These are phyloP conservation scores for Coniochaeta pulveracea DNA, from an alignment of 2,329 filamentous ascomycete species.

Conservation along the genomic window DNA sequence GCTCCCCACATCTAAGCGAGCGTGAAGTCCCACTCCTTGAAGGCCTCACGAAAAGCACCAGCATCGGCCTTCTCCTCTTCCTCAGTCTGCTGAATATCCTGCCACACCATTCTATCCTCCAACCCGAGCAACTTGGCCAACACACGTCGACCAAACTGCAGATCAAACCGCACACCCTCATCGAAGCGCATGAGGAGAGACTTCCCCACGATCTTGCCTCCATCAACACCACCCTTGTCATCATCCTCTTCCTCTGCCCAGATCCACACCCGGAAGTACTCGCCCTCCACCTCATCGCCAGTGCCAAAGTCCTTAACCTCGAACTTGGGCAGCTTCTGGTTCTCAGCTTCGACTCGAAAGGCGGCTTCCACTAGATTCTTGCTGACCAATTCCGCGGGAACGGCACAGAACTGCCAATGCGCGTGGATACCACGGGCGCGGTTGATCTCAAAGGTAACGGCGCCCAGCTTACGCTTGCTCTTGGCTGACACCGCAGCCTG, in stretches of 20 bases:
- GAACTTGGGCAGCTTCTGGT: conserved; percentile 45
- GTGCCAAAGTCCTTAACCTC: conserved; percentile 34
- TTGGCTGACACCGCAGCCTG: conserved; percentile 63
- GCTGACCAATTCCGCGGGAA: conserved; percentile 54
- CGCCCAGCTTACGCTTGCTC: conserved; percentile 53
- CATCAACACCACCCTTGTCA: conserved; percentile 29
- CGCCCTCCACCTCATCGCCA: conserved; percentile 37
- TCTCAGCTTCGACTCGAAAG: conserved; percentile 82
- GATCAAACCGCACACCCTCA: conserved; percentile 65
- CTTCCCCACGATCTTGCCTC: conserved; percentile 42
- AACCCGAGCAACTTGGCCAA: conserved; percentile 78
- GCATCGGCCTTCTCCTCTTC: conserved; percentile 73
- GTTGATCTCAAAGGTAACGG: conserved; percentile 88
- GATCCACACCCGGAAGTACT: conserved; percentile 78
- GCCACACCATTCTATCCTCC: conserved; percentile 73
- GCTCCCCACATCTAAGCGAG: no score
- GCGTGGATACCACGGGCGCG: conserved; percentile 70
- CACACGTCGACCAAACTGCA: conserved; percentile 82
- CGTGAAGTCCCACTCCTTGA: conserved; percentile 81
- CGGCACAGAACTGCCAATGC: conserved; percentile 88
- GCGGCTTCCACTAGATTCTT: conserved; percentile 75
- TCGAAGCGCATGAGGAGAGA: conserved; percentile 66
- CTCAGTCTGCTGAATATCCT: conserved; percentile 66
- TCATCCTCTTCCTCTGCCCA: conserved; percentile 53
- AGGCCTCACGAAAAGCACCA: conserved; percentile 67